Evolutionary conservation across 495 filamentous ascomycete species (phyloP).

Genomic region (Penicillium antarcticum): DNA sequence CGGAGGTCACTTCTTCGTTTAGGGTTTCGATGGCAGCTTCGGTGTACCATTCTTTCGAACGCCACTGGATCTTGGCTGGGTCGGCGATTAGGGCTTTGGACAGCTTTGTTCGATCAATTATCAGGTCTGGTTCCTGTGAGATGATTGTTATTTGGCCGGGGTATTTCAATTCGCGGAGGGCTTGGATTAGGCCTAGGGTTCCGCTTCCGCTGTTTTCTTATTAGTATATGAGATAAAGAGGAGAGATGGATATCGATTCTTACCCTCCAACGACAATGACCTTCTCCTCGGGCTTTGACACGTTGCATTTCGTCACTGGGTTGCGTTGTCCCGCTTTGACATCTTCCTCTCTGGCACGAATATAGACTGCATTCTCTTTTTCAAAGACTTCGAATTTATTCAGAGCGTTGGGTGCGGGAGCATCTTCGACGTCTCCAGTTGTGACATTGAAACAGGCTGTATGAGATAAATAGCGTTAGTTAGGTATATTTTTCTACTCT

Average conservation of each 20-base stretch:
- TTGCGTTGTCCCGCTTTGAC: constrained; percentile 73
- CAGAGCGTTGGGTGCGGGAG: constrained; percentile 80
- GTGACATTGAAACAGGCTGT: constrained; percentile 84
- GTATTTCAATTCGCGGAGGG: constrained; percentile 77
- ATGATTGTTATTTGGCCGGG: constrained; percentile 79
- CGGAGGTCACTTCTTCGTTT: constrained; percentile 66
- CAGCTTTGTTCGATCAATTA: constrained; percentile 92
- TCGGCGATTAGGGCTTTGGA: constrained; percentile 94
- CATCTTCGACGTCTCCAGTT: constrained; percentile 93
- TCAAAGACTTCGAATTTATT: constrained; percentile 75
- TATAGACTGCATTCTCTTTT: constrained; percentile 78
- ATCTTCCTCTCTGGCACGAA: constrained; percentile 73
- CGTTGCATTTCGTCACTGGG: constrained; percentile 69
- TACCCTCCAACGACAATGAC: constrained; percentile 85
- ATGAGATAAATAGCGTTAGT: constrained; percentile 7
- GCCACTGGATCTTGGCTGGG: constrained; percentile 67
- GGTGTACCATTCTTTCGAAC: constrained; percentile 73
- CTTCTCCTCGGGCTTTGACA: constrained; percentile 57
- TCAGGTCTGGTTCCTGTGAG: constrained; percentile 75
- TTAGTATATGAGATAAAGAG: constrained; percentile 8
- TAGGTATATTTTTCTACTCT: background rate
- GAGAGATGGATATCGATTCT: constrained; percentile 12
- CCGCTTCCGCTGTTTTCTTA: constrained; percentile 61
- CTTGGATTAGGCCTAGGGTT: constrained; percentile 73
- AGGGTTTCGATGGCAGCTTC: constrained; percentile 69